Percentiles rank a stretch among this genome's conserved stretches.
These are phyloP conservation scores for Colletotrichum melonis DNA, from an alignment of 2,329 filamentous ascomycete species.

Conservation along the genomic window DNA sequence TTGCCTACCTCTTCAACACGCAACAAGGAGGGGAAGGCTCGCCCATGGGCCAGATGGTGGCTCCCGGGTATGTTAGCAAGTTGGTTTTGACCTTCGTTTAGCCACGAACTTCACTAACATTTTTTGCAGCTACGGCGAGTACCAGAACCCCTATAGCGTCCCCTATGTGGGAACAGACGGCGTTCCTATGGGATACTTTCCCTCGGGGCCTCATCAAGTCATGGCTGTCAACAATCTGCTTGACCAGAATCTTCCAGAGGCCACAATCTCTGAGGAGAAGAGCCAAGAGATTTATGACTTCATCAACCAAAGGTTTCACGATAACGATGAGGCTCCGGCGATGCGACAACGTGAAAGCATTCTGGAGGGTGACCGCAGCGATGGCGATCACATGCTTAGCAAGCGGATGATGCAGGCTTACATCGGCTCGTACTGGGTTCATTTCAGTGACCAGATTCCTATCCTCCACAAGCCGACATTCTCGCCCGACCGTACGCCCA, in stretches of 20 bases:
- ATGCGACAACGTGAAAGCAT: constrained; percentile 82
- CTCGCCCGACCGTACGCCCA: constrained; percentile 86
- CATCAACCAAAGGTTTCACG: constrained; percentile 84
- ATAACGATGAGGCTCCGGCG: constrained; percentile 79
- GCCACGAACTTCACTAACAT: constrained; percentile 40
- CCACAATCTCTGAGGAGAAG: constrained; percentile 87
- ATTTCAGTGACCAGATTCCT: constrained; percentile 94
- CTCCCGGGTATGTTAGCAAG: constrained; percentile 51
- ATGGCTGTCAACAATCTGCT: constrained; percentile 92
- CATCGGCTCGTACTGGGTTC: constrained; percentile 91
- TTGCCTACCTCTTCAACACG: constrained; percentile 85
- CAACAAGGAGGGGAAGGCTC: constrained; percentile 64
- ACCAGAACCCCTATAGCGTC: constrained; percentile 59
- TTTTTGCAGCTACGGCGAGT: constrained; percentile 62
- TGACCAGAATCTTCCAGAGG: constrained; percentile 83
- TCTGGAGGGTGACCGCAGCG: constrained; percentile 80
- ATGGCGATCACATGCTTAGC: constrained; percentile 77
- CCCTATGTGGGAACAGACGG: constrained; percentile 62
- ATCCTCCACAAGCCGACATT: constrained; percentile 97
- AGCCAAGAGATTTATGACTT: constrained; percentile 85
- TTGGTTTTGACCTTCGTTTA: constrained; percentile 8
- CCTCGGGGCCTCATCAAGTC: constrained; percentile 76
- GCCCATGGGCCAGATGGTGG: constrained; percentile 63
- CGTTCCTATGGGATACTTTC: constrained; percentile 65
- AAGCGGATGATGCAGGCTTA: constrained; percentile 96